Conservation (phyloP, 257 asterid species). For the Petunia secreta region DNA sequence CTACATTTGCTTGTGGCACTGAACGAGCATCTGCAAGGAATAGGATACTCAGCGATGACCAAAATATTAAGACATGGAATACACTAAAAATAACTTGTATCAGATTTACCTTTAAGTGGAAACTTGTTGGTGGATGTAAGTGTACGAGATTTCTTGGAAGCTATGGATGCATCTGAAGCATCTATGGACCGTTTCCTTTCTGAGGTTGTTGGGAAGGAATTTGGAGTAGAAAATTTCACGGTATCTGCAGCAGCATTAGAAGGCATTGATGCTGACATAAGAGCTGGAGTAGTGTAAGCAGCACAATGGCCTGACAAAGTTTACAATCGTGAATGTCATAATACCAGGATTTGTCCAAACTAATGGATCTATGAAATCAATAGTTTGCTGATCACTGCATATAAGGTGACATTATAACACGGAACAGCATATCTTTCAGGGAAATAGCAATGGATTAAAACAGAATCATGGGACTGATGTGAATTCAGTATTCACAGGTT, state of each 20-base stretch:
- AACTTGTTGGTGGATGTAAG: conserved; percentile 31
- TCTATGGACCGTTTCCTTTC: conserved; percentile 57
- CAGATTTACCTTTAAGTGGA: conserved; percentile 52
- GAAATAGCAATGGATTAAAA: neutral
- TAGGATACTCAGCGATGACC: neutral
- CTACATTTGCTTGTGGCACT: conserved; percentile 39
- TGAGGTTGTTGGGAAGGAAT: conserved; percentile 31
- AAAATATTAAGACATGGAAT: neutral
- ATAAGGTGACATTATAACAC: neutral
- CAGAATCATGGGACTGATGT: neutral
- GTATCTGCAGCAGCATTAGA: conserved; percentile 29
- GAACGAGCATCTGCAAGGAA: conserved; percentile 43
- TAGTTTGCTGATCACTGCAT: neutral
- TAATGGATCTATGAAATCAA: neutral
- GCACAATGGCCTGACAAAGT: conserved; percentile 54
- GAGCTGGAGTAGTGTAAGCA: conserved; percentile 48
- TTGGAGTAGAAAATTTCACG: conserved; percentile 49
- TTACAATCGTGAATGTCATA: neutral
- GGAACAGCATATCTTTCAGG: neutral
- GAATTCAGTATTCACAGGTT: neutral
- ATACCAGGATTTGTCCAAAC: neutral
- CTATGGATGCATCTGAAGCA: conserved; percentile 32
- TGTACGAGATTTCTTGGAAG: conserved; percentile 59
- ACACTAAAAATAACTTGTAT: neutral
- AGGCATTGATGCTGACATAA: conserved; percentile 46